A percentile compares a stretch with the other conserved stretches of the same genome.
Evolutionary conservation across 306 rosid genomes (phyloP).

Genomic region (Dicorynia guianensis): DNA sequence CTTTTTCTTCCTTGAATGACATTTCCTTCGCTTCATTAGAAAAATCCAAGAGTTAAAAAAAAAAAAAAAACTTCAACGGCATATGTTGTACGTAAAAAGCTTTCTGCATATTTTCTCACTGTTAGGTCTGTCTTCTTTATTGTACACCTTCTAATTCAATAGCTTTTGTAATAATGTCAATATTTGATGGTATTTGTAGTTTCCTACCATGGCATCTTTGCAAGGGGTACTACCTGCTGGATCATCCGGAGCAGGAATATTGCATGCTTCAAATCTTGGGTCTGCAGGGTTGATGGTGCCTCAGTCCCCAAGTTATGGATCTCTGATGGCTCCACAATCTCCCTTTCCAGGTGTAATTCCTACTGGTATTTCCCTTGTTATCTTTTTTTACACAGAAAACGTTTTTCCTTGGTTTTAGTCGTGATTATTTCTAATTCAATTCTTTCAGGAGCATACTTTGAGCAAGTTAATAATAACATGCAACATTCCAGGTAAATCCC

Average conservation of each 20-base stretch:
- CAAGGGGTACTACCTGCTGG: conserved; percentile 46
- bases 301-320: conserved; percentile 47
- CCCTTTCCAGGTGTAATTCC: conserved; percentile 44
- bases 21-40: neutral
- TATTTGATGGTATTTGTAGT: conserved; percentile 41
- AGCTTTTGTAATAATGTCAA: conserved; percentile 13
- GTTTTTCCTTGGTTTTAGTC: conserved; percentile 18
- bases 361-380: conserved; percentile 51
- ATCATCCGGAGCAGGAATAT: conserved; percentile 47
- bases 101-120: neutral
- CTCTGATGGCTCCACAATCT: conserved; percentile 42
- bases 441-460: conserved; percentile 61
- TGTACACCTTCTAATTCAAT: neutral
- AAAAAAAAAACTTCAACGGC: neutral
- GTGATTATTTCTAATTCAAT: conserved; percentile 36
- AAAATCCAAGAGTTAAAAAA: neutral
- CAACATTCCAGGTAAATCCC: conserved; percentile 55
- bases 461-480: conserved; percentile 50
- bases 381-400: conserved; percentile 36
- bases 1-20: neutral
- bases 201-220: conserved; percentile 53
- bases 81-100: neutral
- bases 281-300: conserved; percentile 48
- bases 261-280: conserved; percentile 54
- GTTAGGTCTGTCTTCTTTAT: conserved; percentile 19